A percentile compares a stretch with the other conserved stretches of the same genome.
Conservation (phyloP, 805 yeast species). For the Ascoidea tarda region DNA sequence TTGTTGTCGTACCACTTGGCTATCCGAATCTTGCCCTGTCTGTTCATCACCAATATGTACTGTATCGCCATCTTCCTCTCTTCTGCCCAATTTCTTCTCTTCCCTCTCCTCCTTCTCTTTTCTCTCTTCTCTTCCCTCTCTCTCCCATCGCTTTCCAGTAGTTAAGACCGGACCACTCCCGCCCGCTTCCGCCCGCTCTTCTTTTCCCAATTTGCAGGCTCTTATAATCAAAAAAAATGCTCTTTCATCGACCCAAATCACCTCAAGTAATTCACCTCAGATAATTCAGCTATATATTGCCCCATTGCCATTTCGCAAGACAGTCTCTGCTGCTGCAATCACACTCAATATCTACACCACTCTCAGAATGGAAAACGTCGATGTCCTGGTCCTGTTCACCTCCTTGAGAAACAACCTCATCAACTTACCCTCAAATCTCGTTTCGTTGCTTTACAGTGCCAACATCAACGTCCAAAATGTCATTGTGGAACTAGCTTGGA, state of each 20-base stretch:
- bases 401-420: slow-evolving; percentile 34
- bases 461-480: slow-evolving; percentile 43
- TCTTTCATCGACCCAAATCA: no score
- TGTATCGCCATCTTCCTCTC: slow-evolving; percentile 55
- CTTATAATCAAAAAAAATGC: no score
- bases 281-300: neutral
- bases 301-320: neutral
- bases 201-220: neutral
- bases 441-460: slow-evolving; percentile 32
- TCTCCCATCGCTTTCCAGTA: slow-evolving; percentile 16
- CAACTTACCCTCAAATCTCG: slow-evolving; percentile 35
- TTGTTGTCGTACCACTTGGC: slow-evolving; percentile 57
- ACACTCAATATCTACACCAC: neutral
- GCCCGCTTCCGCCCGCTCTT: neutral
- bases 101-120: slow-evolving; percentile 16
- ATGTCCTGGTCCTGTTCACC: slow-evolving; percentile 19
- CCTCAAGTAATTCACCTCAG: no score
- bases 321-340: neutral
- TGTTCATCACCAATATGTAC: slow-evolving; percentile 68
- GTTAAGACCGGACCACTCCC: slow-evolving; percentile 5
- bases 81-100: slow-evolving; percentile 9
- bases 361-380: slow-evolving; percentile 4
- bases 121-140: slow-evolving; percentile 20
- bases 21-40: slow-evolving; percentile 87
- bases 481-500: slow-evolving; percentile 31